Evolutionary conservation across 2,329 filamentous ascomycete genomes (phyloP).

Genomic region (Chaetoscypha palmicola): DNA sequence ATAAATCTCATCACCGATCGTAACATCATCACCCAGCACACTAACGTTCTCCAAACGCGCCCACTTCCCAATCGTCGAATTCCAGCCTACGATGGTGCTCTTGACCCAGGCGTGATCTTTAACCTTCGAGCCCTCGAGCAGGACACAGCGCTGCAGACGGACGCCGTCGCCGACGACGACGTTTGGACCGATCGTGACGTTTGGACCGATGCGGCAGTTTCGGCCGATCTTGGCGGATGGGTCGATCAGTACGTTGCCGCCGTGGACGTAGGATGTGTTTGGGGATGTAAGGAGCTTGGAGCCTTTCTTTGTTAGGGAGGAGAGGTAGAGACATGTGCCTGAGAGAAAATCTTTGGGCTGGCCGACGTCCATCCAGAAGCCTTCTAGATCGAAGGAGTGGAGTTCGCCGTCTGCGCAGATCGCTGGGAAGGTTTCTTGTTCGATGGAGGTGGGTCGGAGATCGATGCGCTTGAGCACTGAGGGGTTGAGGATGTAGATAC

Average conservation of each 20-base stretch:
- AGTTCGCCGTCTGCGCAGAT: slow-evolving; percentile 85
- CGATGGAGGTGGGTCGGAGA: slow-evolving; percentile 91
- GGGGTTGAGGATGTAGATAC: slow-evolving; percentile 96
- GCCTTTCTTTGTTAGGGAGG: slow-evolving; percentile 81
- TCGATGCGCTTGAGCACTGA: slow-evolving; percentile 87
- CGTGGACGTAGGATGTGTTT: slow-evolving; percentile 74
- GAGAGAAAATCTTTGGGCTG: slow-evolving; percentile 98
- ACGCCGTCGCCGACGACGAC: slow-evolving; percentile 92
- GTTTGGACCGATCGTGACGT: slow-evolving; percentile 90
- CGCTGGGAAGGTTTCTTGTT: slow-evolving; percentile 97
- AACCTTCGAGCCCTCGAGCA: slow-evolving; percentile 84
- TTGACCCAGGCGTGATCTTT: slow-evolving; percentile 99
- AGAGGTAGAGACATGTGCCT: slow-evolving; percentile 93
- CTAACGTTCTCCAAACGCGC: slow-evolving; percentile 95
- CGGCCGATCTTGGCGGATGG: slow-evolving; percentile 92
- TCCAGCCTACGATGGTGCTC: slow-evolving; percentile 97
- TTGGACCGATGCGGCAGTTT: slow-evolving; percentile 96
- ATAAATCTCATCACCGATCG: slow-evolving; percentile 96
- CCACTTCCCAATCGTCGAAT: slow-evolving; percentile 93
- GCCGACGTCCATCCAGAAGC: slow-evolving; percentile 99
- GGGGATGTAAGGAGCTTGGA: slow-evolving; percentile 73
- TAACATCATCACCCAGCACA: slow-evolving; percentile 96
- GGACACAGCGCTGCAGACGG: slow-evolving; percentile 83
- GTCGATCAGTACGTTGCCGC: slow-evolving; percentile 93
- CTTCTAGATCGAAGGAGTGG: slow-evolving; percentile 93